Evolutionary conservation across 345 rosid species (phyloP).

Genomic region (Hevea brasiliensis): DNA sequence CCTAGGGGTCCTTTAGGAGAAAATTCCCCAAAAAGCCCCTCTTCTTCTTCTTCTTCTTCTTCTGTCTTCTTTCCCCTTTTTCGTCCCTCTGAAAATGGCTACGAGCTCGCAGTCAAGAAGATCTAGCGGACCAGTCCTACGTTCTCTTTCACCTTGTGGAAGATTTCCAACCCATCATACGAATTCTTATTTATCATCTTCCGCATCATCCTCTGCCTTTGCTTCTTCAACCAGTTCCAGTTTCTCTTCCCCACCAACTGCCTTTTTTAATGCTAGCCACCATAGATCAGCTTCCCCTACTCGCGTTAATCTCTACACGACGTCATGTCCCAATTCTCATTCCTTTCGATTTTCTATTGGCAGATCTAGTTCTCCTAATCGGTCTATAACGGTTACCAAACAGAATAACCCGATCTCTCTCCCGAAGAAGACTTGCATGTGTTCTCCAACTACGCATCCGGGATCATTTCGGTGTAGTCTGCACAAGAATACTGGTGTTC

Average conservation of each 20-base stretch:
- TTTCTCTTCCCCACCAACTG: slow-evolving; percentile 30
- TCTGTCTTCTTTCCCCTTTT: background rate
- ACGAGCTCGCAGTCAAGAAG: slow-evolving; percentile 35
- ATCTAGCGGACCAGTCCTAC: slow-evolving; percentile 54
- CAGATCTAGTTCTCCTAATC: slow-evolving; percentile 44
- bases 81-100: slow-evolving; percentile 20
- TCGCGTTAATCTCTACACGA: slow-evolving; percentile 53
- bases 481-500: slow-evolving; percentile 47
- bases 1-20: slow-evolving; percentile 37
- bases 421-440: slow-evolving; percentile 65
- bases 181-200: slow-evolving; percentile 11
- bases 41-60: background rate
- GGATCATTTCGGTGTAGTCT: slow-evolving; percentile 82
- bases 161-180: slow-evolving; percentile 33
- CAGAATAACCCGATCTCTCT: slow-evolving; percentile 38
- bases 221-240: slow-evolving; percentile 62
- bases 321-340: slow-evolving; percentile 38
- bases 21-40: background rate
- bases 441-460: slow-evolving; percentile 87
- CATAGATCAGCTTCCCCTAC: slow-evolving; percentile 68
- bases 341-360: slow-evolving; percentile 65
- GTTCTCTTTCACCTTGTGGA: slow-evolving; percentile 53
- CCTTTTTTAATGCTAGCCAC: slow-evolving; percentile 23
- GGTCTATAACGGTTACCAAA: slow-evolving; percentile 35
- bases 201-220: slow-evolving; percentile 54